Base-by-base conservation (phyloP, 495 filamentous ascomycete species). In the Neurospora sp. region DNA sequence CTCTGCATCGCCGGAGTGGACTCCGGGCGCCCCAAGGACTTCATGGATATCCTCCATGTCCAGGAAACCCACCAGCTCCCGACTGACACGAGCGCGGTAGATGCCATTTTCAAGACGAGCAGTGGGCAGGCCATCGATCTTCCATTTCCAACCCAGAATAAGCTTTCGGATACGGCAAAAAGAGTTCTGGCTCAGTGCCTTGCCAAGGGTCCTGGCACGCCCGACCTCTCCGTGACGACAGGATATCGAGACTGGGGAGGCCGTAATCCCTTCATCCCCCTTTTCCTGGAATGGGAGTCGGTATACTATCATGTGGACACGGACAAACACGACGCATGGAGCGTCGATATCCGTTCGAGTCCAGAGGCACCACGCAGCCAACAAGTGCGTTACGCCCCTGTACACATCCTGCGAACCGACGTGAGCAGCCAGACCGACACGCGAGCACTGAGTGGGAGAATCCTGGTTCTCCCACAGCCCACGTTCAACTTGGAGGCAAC, bases 271-370 rank as follows among this genome's bases (percentile, higher is more conserved):
- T 40, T 40, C 39, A 40, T 82, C 48, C 86, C 87, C 0, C 77
- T 89, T 0, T 89, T 85, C 62, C 38, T 87, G 1, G 88, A 89
- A 75, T 89, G 86, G 86, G 85, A 88, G 75, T 81, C 74, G 1
- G 78, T 83, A 62, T 90, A 89, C 75, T 81, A 76, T 10, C 87
- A 90, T 74, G 75, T 89, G 12, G 75, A 77, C 6, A 77, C 72
- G 2, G 37, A 70, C 46, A 38, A 69, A 14, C 39, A 14, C 20
- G 23, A 1, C 66, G 82, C 6, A 72, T 75, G 44, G 74, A 78
- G 39, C 11, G 27, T 5, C 27, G 39, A 39, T 69, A 23, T 40
- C n/a, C 5, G 20, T 31, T 66, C 12, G 20, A 23, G 35, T 14
- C 39, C 46, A 46, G 31, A 18, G 35, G 23, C 20, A 40, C 59